Conservation (phyloP, 1,139 yeast species). For the Magnusiomyces clavatus region DNA sequence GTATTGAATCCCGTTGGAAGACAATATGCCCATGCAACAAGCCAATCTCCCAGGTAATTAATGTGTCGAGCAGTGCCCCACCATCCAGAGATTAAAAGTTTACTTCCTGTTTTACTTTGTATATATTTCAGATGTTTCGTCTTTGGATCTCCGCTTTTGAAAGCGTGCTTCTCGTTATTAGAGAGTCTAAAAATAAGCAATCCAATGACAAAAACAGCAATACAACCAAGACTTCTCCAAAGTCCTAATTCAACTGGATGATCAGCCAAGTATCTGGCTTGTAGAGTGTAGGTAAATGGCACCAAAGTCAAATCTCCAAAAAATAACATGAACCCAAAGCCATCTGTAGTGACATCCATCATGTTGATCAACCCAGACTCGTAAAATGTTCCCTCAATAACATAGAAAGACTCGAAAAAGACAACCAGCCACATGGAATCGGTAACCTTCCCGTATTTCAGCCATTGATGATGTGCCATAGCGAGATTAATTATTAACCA, state of each 20-base stretch:
- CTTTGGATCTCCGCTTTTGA: constrained; percentile 67
- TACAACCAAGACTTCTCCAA: constrained; percentile 31
- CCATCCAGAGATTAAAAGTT: constrained; percentile 85
- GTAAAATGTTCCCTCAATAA: constrained; percentile 84
- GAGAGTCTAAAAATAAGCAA: constrained; percentile 77
- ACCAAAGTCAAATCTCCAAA: constrained; percentile 92
- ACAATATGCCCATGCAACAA: constrained; percentile 89
- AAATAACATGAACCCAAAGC: constrained; percentile 91
- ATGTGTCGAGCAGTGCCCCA: constrained; percentile 92
- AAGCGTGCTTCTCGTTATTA: constrained; percentile 76
- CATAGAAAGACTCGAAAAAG: constrained; percentile 68
- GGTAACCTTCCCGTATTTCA: constrained; percentile 48
- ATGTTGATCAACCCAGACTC: constrained; percentile 85
- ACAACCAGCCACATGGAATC: constrained; percentile 70
- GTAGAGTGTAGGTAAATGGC: constrained; percentile 88
- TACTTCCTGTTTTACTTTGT: constrained; percentile 69
- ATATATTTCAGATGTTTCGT: constrained; percentile 58
- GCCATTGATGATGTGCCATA: constrained; percentile 74
- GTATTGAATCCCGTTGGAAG: constrained; percentile 79
- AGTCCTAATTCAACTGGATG: constrained; percentile 54
- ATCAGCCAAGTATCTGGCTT: constrained; percentile 70
- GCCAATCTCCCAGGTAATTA: constrained; percentile 93
- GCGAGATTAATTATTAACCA: constrained; percentile 79
- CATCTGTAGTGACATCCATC: constrained; percentile 96
- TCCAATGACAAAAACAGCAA: constrained; percentile 48